Base-by-base conservation (phyloP, 495 filamentous ascomycete genomes). In the Usnea hakonensis region DNA sequence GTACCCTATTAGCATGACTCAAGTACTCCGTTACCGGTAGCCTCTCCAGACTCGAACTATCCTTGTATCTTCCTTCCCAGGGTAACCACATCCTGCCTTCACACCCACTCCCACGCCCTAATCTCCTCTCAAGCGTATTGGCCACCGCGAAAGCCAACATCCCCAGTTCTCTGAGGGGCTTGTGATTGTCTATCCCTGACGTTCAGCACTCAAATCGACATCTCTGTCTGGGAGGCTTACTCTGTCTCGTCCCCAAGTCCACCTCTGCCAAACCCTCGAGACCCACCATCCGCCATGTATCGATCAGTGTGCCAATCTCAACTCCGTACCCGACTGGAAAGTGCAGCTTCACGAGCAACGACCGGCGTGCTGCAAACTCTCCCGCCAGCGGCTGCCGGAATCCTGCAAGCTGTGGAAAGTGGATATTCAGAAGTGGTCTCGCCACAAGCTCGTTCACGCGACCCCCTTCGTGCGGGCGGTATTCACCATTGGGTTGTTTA, bases 301-400 rank as follows among this genome's bases (percentile, higher is more conserved):
- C 54, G n/a, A 57, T 38, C 26, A 57, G 37, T 5, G 54, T 57
- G 23, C 35, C 54, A 57, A 57, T 57, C 37, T 57, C 54, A 10
- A 57, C 37, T 57, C 54, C 54, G 9, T 57, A 57, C 21, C 54
- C 54, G 10, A 57, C 54, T 36, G 54, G 54, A 30, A 57, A 57
- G 33, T 57, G 54, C 33, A 57, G 16, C n/a, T 40, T 57, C 37
- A 26, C 54, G 23, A 57, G 33, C 37, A 57, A 40, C 13, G 54
- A 57, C 32, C 54, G 33, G 7, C 54, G 54, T 38, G 54, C 54
- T 23, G 54, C 54, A n/a, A 57, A 57, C 38, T 57, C 54, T 10
- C 54, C 54, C 37, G 54, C 54, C 10, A 57, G 54, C n/a, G 54
- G 54, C 54, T 57, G 54, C 35, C 54, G 19, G 9, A 57, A 57